phyloP scores from a whole-genome alignment of 1,284 basidiomycete species.

The Macrocystidia cucumis region DNA sequence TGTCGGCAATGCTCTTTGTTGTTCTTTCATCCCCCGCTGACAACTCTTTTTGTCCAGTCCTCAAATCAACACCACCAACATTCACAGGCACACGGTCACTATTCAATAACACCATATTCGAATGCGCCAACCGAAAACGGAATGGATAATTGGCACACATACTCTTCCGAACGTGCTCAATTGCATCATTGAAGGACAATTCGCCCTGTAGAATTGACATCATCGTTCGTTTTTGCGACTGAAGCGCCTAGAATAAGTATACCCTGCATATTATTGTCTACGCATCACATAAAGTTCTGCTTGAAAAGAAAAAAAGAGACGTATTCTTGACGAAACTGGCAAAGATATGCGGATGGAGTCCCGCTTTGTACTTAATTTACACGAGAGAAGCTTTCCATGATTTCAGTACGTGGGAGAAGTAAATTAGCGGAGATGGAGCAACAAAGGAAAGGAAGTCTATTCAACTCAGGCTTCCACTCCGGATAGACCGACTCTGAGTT shows the following conservation, averaged over 20 bases:
- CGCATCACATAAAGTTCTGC: neutral
- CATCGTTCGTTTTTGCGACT: neutral
- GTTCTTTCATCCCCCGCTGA: constrained; percentile 1
- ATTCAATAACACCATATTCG: constrained; percentile 37
- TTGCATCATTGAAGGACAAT: constrained; percentile 36
- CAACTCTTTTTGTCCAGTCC: constrained; percentile 12
- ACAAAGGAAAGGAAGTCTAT: too few species aligned
- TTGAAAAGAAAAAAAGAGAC: neutral
- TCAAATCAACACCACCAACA: constrained; percentile 28
- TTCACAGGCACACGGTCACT: constrained; percentile 14
- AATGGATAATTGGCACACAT: constrained; percentile 53
- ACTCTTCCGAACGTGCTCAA: constrained; percentile 53
- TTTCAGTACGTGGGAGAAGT: too few species aligned
- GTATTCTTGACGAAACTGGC: neutral
- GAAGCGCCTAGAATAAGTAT: too few species aligned
- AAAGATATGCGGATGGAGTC: neutral
- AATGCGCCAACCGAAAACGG: constrained; percentile 29
- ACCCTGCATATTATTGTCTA: constrained; percentile 11
- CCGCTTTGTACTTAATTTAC: neutral
- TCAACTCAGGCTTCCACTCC: too few species aligned
- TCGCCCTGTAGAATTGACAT: neutral
- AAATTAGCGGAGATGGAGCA: too few species aligned
- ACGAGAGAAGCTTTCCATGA: too few species aligned
- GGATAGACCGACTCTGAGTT: too few species aligned
- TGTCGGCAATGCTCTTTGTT: constrained; percentile 25